phyloP scores from a whole-genome alignment of 2,329 filamentous ascomycete genomes.

The Davidsoniella virescens region DNA sequence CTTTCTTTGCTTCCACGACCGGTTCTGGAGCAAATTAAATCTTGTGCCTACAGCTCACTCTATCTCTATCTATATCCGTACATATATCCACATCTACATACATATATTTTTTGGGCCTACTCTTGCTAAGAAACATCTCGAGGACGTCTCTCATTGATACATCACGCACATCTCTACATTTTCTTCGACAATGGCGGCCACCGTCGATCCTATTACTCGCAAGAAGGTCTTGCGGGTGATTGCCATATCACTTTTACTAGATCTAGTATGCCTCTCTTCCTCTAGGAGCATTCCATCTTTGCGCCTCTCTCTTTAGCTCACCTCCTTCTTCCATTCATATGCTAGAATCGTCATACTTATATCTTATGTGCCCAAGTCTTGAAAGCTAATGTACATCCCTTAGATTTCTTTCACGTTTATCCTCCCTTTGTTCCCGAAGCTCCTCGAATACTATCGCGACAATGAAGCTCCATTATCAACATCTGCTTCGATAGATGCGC shows the following conservation, averaged over 20 bases:
- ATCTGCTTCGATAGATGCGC: constrained; percentile 24
- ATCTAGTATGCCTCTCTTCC: constrained; percentile 48
- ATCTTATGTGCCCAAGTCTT: no score
- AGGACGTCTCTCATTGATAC: not conserved
- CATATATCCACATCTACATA: no score
- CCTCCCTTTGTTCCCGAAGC: constrained; percentile 83
- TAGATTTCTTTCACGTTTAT: constrained; percentile 98
- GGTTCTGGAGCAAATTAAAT: no score
- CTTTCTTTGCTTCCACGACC: no score
- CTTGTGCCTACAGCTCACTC: no score
- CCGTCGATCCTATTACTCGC: constrained; percentile 39
- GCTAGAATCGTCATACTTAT: no score
- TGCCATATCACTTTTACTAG: constrained; percentile 75
- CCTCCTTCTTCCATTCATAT: no score
- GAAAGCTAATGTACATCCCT: not conserved
- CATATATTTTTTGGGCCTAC: no score
- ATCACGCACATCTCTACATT: not conserved
- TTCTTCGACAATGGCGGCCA: constrained; percentile 22
- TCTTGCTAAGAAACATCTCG: not conserved
- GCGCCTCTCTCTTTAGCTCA: not conserved
- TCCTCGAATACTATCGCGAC: constrained; percentile 90
- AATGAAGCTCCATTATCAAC: constrained; percentile 44
- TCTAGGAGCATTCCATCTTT: not conserved
- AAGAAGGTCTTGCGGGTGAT: constrained; percentile 77
- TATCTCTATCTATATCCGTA: no score